These are phyloP conservation scores for Avena atlantica DNA, from an alignment of 176 grass and related monocot species.

Conservation along the genomic window DNA sequence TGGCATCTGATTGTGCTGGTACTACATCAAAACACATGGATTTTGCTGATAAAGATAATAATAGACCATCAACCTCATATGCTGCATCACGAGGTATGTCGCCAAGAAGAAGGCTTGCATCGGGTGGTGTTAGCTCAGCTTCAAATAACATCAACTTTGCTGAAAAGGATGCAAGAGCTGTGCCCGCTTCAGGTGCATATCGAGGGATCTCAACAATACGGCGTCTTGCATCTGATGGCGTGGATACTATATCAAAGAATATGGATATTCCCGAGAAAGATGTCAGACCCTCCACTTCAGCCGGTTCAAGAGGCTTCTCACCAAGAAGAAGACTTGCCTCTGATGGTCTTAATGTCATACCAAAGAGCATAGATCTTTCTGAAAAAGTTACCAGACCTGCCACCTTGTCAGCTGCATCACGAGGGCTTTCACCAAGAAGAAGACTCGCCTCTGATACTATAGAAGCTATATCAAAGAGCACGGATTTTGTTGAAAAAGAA, in stretches of 20 bases:
- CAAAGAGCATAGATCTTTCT: conserved; percentile 44
- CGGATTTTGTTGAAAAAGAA: conserved; percentile 28
- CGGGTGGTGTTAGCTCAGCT: conserved; percentile 45
- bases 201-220: conserved; percentile 45
- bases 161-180: conserved; percentile 44
- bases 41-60: conserved; percentile 43
- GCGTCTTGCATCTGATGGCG: conserved; percentile 40
- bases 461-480: conserved; percentile 26
- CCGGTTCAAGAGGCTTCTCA: conserved; percentile 27
- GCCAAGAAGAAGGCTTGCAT: conserved; percentile 47
- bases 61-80: conserved; percentile 55
- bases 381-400: conserved; percentile 36
- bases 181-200: conserved; percentile 38
- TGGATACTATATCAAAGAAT: conserved; percentile 44
- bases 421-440: conserved; percentile 42
- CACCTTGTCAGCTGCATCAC: conserved; percentile 7
- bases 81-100: conserved; percentile 48
- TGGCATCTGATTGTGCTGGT: conserved; percentile 35
- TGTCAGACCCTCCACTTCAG: conserved; percentile 39
- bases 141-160: conserved; percentile 45
- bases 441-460: conserved; percentile 27
- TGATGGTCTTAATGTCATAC: conserved; percentile 46
- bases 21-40: conserved; percentile 39
- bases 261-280: conserved; percentile 39
- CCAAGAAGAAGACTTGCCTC: conserved; percentile 49